Conservation (phyloP, 257 asterid genomes). For the Solanum chiquidenum region DNA sequence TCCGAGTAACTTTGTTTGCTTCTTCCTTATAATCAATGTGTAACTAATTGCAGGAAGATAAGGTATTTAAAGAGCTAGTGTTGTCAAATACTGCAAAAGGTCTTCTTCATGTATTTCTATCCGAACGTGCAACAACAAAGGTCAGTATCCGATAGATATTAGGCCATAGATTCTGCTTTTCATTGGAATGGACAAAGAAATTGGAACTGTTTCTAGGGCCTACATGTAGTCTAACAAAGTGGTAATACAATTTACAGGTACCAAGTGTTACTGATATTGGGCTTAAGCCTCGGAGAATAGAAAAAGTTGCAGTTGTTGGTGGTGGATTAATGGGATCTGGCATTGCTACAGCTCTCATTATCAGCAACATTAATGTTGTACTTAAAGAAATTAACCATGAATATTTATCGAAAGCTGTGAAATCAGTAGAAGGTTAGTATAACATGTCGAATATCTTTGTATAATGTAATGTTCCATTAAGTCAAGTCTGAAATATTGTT, state of each 20-base stretch:
- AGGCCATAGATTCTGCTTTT: background rate
- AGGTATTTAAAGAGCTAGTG: slow-evolving; percentile 44
- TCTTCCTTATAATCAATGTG: background rate
- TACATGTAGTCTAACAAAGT: background rate
- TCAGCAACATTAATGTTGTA: slow-evolving; percentile 25
- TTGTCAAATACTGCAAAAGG: slow-evolving; percentile 49
- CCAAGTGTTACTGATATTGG: slow-evolving; percentile 31
- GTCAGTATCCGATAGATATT: slow-evolving; percentile 7
- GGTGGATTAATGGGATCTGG: slow-evolving; percentile 41
- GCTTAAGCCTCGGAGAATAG: slow-evolving; percentile 33
- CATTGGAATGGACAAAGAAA: background rate
- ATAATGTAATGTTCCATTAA: background rate
- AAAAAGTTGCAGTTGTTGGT: slow-evolving; percentile 41
- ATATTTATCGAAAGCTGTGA: slow-evolving; percentile 8
- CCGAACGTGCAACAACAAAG: slow-evolving; percentile 42
- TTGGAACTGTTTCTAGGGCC: background rate
- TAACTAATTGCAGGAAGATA: slow-evolving; percentile 32
- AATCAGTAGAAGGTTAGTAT: slow-evolving; percentile 1
- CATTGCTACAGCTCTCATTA: slow-evolving; percentile 28
- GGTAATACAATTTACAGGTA: slow-evolving; percentile 15
- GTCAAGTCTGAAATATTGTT: background rate
- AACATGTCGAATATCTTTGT: background rate
- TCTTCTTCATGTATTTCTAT: slow-evolving; percentile 43
- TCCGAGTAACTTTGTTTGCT: background rate
- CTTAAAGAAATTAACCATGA: slow-evolving; percentile 27